A percentile compares a stretch with the other conserved stretches of the same genome.
These are phyloP conservation scores for Talaromyces sp. DNA, from an alignment of 2,329 filamentous ascomycete species.

Conservation along the genomic window DNA sequence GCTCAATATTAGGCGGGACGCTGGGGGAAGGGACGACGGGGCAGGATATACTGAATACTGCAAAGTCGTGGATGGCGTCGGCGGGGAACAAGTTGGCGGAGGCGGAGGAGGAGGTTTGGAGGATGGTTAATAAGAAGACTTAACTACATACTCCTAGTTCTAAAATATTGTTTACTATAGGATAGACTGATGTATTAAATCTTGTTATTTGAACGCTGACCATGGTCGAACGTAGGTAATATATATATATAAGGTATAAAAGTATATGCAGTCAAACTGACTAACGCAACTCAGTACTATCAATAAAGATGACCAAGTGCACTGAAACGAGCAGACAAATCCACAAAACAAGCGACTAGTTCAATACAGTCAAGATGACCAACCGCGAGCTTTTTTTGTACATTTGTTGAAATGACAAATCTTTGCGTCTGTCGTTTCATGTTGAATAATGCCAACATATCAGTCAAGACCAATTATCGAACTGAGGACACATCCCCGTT, in stretches of 20 bases:
- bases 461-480: neutral
- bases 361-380: slow-evolving; percentile 40
- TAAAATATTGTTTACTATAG: too few relatives aligned
- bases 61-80: slow-evolving; percentile 44
- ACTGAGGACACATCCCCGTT: neutral
- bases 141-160: neutral
- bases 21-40: slow-evolving; percentile 16
- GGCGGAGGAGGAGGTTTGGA: slow-evolving; percentile 51
- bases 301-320: slow-evolving; percentile 33
- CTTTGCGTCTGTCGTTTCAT: neutral
- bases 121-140: slow-evolving; percentile 40
- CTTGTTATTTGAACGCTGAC: neutral
- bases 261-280: slow-evolving; percentile 7
- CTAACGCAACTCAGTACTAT: slow-evolving; percentile 30
- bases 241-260: slow-evolving; percentile 8
- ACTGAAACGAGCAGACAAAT: neutral
- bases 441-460: neutral
- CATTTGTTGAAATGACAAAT: neutral
- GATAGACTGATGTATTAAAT: neutral
- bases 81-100: slow-evolving; percentile 45
- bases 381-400: slow-evolving; percentile 20
- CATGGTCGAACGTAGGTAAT: neutral
- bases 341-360: slow-evolving; percentile 27
- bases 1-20: neutral
- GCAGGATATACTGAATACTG: slow-evolving; percentile 37